A percentile compares a stretch with the other conserved stretches of the same genome.
These are phyloP conservation scores for Colletotrichum chrysophilum DNA, from an alignment of 2,329 filamentous ascomycete genomes.

Conservation along the genomic window DNA sequence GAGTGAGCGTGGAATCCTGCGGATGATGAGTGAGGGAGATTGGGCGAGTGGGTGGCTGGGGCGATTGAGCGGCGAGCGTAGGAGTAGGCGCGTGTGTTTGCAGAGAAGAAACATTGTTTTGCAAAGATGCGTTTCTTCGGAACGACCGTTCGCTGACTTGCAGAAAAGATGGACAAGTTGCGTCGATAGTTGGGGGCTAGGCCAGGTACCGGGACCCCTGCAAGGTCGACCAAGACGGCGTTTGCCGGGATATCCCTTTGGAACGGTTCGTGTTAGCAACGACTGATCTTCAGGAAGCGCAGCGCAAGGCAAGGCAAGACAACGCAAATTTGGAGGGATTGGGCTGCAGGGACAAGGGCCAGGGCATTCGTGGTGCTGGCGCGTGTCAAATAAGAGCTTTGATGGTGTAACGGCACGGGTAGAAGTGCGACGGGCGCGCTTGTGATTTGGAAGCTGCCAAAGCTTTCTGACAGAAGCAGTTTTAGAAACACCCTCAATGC, in stretches of 20 bases:
- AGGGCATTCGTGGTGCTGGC: background rate
- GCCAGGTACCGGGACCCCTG: background rate
- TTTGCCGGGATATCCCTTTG: background rate
- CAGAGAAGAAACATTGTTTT: conserved; percentile 22
- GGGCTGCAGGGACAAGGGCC: conserved; percentile 7
- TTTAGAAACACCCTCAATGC: conserved; percentile 15
- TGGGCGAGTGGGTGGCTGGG: background rate
- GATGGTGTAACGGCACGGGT: conserved; percentile 13
- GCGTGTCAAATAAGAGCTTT: conserved; percentile 14
- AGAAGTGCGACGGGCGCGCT: background rate
- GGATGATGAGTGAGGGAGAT: background rate
- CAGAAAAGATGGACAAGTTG: background rate
- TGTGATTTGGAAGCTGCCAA: conserved; percentile 22
- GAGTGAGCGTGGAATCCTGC: background rate
- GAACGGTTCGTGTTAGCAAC: background rate
- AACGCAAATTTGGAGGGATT: background rate
- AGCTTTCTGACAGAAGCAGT: conserved; percentile 22
- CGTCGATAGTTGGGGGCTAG: background rate
- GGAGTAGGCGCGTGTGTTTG: conserved; percentile 15
- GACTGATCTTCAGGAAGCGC: background rate
- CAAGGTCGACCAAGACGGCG: background rate
- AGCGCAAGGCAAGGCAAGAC: background rate
- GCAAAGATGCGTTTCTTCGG: conserved; percentile 12
- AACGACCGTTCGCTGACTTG: conserved; percentile 1
- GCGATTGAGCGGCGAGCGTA: background rate